Evolutionary conservation across 352 stramenopile genomes (phyloP), one percentile per base, ranked within the genome.

Genomic region (Phytophthora macrochlamydospora): DNA sequence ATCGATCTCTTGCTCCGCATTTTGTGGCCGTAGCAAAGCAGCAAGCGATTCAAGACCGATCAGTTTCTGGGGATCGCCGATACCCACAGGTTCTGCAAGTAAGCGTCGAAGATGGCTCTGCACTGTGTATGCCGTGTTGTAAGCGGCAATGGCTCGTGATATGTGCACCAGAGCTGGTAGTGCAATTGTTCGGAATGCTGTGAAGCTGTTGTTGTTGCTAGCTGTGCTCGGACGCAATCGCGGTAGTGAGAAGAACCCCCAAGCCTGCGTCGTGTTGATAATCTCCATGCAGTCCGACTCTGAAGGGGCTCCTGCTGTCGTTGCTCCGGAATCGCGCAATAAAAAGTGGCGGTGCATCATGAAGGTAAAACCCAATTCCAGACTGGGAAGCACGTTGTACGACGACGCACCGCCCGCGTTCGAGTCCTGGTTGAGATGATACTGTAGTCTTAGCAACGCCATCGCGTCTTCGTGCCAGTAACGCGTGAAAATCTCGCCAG

Each of bases 201-300:
- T 35, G 70, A 73, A 60, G 69, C 79, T 53, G 46, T 51, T 67
- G 11, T 43, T 51, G 7, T 38, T 51, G 2, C 38, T 42, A 37
- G 59, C 75, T 71, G 29, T 78, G 61, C 70, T 81, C 73, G 32
- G 73, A 43, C 58, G 53, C 51, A 76, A 60, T 7, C 67, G 62
- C 5, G 53, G 59, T 6, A 81, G 71, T 2, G 83, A 83, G 54
- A 93, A 93, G 60, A 91, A 94, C 7, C 63, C 88, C 87, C 81
- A 94, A 30, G 85, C 83, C 45, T 94, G 87, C 2, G 76, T 86
- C 3, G 79, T 89, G 70, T 94, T 94, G 72, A 94, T 85, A 56
- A 90, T 84, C 58, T 92, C 84, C 83, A 93, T 91, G 57, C 81
- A 88, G 48, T 94, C 84, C 0, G 69, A 62, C 14, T 90, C 82